Evolutionary conservation across 306 rosid species (phyloP), one percentile per base, ranked within the genome.

Genomic region (Pterocarpus macrocarpus): DNA sequence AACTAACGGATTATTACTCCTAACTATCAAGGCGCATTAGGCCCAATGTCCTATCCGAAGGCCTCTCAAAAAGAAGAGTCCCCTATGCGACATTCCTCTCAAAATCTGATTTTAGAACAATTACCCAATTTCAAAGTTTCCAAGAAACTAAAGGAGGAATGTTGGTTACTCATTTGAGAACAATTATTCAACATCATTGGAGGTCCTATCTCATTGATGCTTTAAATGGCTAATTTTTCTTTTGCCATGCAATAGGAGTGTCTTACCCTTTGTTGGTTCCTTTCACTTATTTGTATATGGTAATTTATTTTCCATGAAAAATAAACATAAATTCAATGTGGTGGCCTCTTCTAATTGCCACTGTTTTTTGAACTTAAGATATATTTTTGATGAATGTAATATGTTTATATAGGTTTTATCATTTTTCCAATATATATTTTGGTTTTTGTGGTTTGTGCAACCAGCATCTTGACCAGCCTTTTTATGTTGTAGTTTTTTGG

Each of bases 401-500:
- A 17, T 32, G 53, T 71, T 15, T 57, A 43, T 59, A 38, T 52
- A 36, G 61, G 74, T 71, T 83, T 67, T 65, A 68, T 76, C 76
- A 9, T 73, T 49, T 52, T 44, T 34, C 33, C 49, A 53, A 50
- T 67, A 41, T 53, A 22, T 78, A 62, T 49, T 68, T 81, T 80
- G 67, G 73, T 66, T 56, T 61, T 55, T 5, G 67, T 38, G 64
- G 68, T 68, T 44, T 30, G 61, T 44, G 64, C 15, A 28, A 71
- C 73, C 75, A 57, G 73, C 80, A 77, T 77, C 84, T 77, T 89
- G 84, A 85, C 71, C 52, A 77, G 41, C 71, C 53, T 73, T 73
- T 83, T 77, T 81, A 57, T 85, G 55, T 85, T 89, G 76, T 90
- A 95, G 99, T 95, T 87, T 87, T 91, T 90, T 89, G 99, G 99